Conservation (phyloP, 192 early-diverging fungal genomes). For the Phlyctochytrium bullatum region DNA sequence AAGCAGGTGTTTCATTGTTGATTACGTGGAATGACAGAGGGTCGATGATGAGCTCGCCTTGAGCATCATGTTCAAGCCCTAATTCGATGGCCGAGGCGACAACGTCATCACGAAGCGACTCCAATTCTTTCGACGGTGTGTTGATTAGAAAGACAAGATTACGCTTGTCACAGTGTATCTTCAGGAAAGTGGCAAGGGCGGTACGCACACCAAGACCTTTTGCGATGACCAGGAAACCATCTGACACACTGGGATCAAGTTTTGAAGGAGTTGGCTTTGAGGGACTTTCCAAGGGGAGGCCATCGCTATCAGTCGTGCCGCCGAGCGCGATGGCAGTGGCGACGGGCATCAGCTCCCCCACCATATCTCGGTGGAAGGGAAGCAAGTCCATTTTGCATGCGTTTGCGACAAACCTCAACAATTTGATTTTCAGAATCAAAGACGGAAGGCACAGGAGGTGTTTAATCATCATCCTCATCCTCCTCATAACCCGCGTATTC, state of each 20-base stretch:
- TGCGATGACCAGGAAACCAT: conserved; percentile 76
- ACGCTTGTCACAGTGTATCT: conserved; percentile 61
- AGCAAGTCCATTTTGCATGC: conserved; percentile 12
- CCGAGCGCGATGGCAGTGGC: neutral
- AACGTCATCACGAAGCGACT: conserved; percentile 33
- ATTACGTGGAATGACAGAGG: conserved; percentile 48
- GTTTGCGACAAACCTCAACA: no score
- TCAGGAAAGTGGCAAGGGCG: conserved; percentile 69
- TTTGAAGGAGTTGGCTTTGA: neutral
- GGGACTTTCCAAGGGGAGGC: neutral
- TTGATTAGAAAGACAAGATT: conserved; percentile 81
- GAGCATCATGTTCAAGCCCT: neutral
- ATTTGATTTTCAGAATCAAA: no score
- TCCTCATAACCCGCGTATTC: neutral
- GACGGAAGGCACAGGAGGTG: neutral
- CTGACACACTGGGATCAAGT: conserved; percentile 42
- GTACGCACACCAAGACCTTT: conserved; percentile 71
- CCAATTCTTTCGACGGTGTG: conserved; percentile 44
- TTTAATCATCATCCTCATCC: neutral
- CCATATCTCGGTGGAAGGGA: conserved; percentile 35
- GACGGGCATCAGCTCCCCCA: conserved; percentile 29
- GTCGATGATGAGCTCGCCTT: conserved; percentile 44
- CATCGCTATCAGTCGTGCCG: neutral
- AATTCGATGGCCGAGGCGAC: conserved; percentile 18
- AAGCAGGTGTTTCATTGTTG: conserved; percentile 56